phyloP scores from a whole-genome alignment of 2,329 filamentous ascomycete genomes.

The Cordyceps cateniannulata region DNA sequence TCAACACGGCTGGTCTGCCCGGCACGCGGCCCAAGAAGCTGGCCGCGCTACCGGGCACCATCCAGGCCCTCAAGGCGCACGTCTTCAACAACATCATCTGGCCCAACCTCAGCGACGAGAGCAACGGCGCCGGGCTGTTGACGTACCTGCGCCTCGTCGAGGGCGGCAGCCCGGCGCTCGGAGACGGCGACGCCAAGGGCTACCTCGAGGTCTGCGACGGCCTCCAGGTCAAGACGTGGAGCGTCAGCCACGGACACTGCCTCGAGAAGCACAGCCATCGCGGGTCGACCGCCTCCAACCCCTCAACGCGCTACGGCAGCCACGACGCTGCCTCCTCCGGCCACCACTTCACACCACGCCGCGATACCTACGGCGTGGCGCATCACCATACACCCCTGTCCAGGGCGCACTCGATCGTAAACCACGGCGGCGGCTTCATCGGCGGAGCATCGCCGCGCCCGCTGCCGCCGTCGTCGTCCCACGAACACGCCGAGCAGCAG shows the following conservation, averaged over 20 bases:
- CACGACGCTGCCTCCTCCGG: conserved; percentile 36
- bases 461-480: conserved; percentile 12
- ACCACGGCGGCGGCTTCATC: conserved; percentile 21
- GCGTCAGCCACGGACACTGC: conserved; percentile 85
- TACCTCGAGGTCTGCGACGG: conserved; percentile 87
- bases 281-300: conserved; percentile 43
- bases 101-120: conserved; percentile 95
- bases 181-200: conserved; percentile 70
- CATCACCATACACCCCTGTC: conserved; percentile 7
- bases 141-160: conserved; percentile 86
- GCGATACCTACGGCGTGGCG: conserved; percentile 20
- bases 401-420: conserved; percentile 24
- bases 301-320: conserved; percentile 43
- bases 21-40: conserved; percentile 77
- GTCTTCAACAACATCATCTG: conserved; percentile 98
- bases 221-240: conserved; percentile 80
- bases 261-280: conserved; percentile 66
- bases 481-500: conserved; percentile 30
- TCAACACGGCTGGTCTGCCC: conserved; percentile 85
- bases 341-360: conserved; percentile 22
- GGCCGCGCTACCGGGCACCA: conserved; percentile 81
- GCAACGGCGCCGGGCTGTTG: conserved; percentile 85
- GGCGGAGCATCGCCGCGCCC: conserved; percentile 18
- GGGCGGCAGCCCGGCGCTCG: conserved; percentile 78
- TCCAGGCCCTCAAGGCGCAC: conserved; percentile 84